These are phyloP conservation scores for Syzygium aqueum DNA, from an alignment of 345 rosid genomes.

Conservation along the genomic window DNA sequence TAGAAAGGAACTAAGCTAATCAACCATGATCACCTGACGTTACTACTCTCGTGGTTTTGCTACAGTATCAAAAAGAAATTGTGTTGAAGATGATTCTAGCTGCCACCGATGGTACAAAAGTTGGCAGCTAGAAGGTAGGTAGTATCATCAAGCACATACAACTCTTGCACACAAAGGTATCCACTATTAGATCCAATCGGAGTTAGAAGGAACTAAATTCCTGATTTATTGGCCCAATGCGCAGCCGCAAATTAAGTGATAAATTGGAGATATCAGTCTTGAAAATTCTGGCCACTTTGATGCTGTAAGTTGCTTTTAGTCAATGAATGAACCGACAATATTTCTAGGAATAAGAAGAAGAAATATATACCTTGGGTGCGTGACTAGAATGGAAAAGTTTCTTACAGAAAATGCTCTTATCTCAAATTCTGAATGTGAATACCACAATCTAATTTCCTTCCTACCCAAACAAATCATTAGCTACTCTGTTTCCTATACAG, in stretches of 20 bases:
- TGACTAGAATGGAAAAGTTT: neutral
- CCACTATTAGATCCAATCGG: neutral
- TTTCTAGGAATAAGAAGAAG: neutral
- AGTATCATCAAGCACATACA: neutral
- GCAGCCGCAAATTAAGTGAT: neutral
- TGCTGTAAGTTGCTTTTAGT: neutral
- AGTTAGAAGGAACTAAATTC: neutral
- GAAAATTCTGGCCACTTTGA: neutral
- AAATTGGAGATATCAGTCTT: neutral
- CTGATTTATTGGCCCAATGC: neutral
- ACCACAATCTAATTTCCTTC: neutral
- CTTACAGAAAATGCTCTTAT: neutral
- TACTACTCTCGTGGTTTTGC: neutral
- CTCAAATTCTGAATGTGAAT: neutral
- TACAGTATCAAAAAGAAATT: neutral
- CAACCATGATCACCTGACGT: neutral
- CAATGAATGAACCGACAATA: neutral
- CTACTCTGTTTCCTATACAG: neutral
- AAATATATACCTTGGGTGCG: neutral
- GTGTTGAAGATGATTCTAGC: neutral
- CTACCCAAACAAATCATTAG: neutral
- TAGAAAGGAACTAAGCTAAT: neutral
- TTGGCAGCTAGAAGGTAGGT: neutral
- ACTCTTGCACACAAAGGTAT: neutral
- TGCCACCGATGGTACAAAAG: neutral